Evolutionary conservation across 2,329 filamentous ascomycete genomes (phyloP).

Genomic region (Cladosporium austrohemisphaericum): DNA sequence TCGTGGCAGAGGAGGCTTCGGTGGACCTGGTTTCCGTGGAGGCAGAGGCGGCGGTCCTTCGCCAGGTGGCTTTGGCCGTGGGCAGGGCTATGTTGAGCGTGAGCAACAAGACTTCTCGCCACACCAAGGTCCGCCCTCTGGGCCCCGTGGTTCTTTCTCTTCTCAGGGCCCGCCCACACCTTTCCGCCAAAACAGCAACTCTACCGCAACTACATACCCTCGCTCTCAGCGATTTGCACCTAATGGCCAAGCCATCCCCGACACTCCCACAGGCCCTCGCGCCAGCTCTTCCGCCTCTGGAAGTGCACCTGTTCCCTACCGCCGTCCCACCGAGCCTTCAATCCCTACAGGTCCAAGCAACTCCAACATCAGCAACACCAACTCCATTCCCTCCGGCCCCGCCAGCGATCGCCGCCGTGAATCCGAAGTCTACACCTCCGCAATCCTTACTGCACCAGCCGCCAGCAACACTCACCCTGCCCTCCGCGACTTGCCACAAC

Average conservation of each 20-base stretch:
- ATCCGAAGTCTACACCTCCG: slow-evolving; percentile 5
- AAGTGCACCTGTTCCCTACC: slow-evolving; percentile 26
- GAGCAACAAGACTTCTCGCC: slow-evolving; percentile 12
- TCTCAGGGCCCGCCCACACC: slow-evolving; percentile 28
- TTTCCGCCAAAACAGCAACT: slow-evolving; percentile 42
- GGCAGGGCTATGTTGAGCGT: slow-evolving; percentile 15
- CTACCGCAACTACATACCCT: slow-evolving; percentile 44
- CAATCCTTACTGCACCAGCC: not conserved
- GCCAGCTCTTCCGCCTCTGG: slow-evolving; percentile 15
- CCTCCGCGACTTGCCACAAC: slow-evolving; percentile 42
- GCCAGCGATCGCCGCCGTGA: slow-evolving; percentile 16
- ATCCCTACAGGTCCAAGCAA: slow-evolving; percentile 11
- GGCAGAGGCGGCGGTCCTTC: slow-evolving; percentile 25
- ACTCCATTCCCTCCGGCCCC: slow-evolving; percentile 13
- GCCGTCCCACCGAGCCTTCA: slow-evolving; percentile 21
- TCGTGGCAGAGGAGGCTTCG: slow-evolving; percentile 28
- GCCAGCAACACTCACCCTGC: slow-evolving; percentile 27
- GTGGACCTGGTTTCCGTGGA: slow-evolving; percentile 32
- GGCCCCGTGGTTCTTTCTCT: slow-evolving; percentile 31
- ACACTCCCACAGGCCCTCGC: slow-evolving; percentile 19
- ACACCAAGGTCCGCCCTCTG: slow-evolving; percentile 28
- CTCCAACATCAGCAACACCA: not conserved
- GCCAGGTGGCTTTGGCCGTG: slow-evolving; percentile 13
- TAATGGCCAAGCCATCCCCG: slow-evolving; percentile 29
- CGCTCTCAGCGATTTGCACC: slow-evolving; percentile 43